Evolutionary conservation across 2,329 filamentous ascomycete species (phyloP).

Genomic region (Diaporthe batatas): DNA sequence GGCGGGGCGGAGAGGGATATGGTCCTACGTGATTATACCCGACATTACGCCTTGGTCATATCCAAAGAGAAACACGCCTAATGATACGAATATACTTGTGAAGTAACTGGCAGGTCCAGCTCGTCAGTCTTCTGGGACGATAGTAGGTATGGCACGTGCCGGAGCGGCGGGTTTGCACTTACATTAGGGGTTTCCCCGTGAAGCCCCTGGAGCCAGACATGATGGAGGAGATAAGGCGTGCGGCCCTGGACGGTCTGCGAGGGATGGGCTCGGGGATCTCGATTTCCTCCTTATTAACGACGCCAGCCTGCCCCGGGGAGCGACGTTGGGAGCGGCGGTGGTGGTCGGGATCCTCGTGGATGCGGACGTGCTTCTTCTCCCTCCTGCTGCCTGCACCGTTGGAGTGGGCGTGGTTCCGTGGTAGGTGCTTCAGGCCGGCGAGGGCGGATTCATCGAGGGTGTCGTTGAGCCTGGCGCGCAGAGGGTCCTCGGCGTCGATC

Average conservation of each 20-base stretch:
- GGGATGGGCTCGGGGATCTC: constrained; percentile 78
- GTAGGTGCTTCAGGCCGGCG: constrained; percentile 61
- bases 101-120: constrained; percentile 76
- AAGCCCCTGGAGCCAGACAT: constrained; percentile 93
- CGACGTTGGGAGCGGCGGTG: constrained; percentile 40
- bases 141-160: constrained; percentile 10
- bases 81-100: constrained; percentile 89
- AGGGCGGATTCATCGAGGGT: constrained; percentile 75
- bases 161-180: constrained; percentile 50
- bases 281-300: constrained; percentile 81
- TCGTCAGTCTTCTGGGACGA: constrained; percentile 25
- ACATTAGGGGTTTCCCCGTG: constrained; percentile 95
- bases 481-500: constrained; percentile 85
- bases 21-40: constrained; percentile 72
- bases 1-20: constrained; percentile 32
- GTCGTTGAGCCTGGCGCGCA: constrained; percentile 77
- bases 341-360: constrained; percentile 57
- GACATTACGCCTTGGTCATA: constrained; percentile 95
- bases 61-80: constrained; percentile 89
- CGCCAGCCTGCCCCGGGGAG: constrained; percentile 56
- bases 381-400: constrained; percentile 44
- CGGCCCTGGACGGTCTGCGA: constrained; percentile 72
- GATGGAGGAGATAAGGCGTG: constrained; percentile 82
- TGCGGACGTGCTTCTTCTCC: constrained; percentile 77
- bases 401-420: constrained; percentile 54